Evolutionary conservation across 208 protist species (phyloP), one percentile per base, ranked within the genome.

Genomic region (Leishmania arabica): DNA sequence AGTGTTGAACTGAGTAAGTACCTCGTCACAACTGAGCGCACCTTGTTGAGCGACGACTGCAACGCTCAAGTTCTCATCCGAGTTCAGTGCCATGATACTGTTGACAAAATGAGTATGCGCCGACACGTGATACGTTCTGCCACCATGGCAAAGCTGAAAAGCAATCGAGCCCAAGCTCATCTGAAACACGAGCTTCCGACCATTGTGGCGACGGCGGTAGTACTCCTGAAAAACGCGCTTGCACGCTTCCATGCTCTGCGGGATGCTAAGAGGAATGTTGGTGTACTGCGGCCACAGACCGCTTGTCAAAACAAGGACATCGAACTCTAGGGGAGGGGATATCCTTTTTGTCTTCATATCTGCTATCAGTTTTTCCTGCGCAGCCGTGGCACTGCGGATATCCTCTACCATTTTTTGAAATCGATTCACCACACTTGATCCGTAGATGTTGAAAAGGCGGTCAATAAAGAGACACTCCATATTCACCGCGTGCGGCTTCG

Each of bases 401-500:
- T 96, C 93, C 66, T 86, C 87, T 0, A 96, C 81, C 92, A 97
- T 95, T 69, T 87, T 88, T 56, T 95, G 88, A 58, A 96, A 78
- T 34, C 91, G 86, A 77, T 90, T 93, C 37, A 91, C 89, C 45
- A 87, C 68, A 34, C 86, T 84, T 4, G 89, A 78, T 34, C 88
- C 88, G 75, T 84, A 88, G 78, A 93, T 85, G 65, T 84, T 80
- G 51, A 85, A 87, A 78, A 95, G 77, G 24, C 86, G 72, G 19
- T 89, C 85, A 65, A 93, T 90, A 69, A 93, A 93, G 51, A 75
- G 54, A 53, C 73, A 84, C 79, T 95, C 93, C 42, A 79, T 68
- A 56, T 86, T 64, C 53, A 89, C 64, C 6, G 86, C 81, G 3
- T 91, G 86, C n/a, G 84, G 84, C 71, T 86, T 91, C 37, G 87